A percentile compares a stretch with the other conserved stretches of the same genome.
These are phyloP conservation scores for Pichia insulana DNA, from an alignment of 805 yeast species.

Conservation along the genomic window DNA sequence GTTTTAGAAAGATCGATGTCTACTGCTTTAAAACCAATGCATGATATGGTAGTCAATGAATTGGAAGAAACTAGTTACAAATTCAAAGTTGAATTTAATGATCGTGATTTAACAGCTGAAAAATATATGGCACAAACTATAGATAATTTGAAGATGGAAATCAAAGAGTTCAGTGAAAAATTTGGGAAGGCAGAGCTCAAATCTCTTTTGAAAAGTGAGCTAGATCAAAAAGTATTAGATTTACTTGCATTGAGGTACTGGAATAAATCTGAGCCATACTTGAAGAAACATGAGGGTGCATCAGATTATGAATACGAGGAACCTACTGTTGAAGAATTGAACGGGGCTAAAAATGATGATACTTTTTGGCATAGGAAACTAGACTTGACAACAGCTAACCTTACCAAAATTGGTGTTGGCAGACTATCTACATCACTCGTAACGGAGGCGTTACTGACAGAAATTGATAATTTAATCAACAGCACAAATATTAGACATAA, in stretches of 20 bases:
- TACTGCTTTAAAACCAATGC: constrained; percentile 77
- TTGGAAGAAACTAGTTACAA: constrained; percentile 87
- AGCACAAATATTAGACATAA: constrained; percentile 73
- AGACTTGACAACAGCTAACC: constrained; percentile 71
- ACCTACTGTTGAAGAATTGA: constrained; percentile 47
- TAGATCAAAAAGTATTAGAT: constrained; percentile 86
- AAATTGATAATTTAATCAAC: constrained; percentile 65
- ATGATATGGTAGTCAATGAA: constrained; percentile 76
- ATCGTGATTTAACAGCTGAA: constrained; percentile 86
- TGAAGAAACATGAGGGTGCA: constrained; percentile 12
- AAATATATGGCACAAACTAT: constrained; percentile 88
- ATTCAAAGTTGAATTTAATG: constrained; percentile 95
- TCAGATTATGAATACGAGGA: constrained; percentile 26
- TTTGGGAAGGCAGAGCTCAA: constrained; percentile 80
- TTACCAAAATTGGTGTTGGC: constrained; percentile 92
- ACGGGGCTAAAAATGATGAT: constrained; percentile 54
- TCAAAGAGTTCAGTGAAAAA: constrained; percentile 76
- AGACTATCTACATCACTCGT: constrained; percentile 76
- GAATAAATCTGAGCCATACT: constrained; percentile 51
- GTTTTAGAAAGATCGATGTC: constrained; percentile 92
- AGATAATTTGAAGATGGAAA: constrained; percentile 74
- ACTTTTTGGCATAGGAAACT: constrained; percentile 81
- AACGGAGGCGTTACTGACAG: constrained; percentile 70
- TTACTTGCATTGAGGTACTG: constrained; percentile 85
- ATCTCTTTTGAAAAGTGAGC: constrained; percentile 66